Base-by-base conservation (phyloP, 805 yeast species). In the Lipomyces orientalis region DNA sequence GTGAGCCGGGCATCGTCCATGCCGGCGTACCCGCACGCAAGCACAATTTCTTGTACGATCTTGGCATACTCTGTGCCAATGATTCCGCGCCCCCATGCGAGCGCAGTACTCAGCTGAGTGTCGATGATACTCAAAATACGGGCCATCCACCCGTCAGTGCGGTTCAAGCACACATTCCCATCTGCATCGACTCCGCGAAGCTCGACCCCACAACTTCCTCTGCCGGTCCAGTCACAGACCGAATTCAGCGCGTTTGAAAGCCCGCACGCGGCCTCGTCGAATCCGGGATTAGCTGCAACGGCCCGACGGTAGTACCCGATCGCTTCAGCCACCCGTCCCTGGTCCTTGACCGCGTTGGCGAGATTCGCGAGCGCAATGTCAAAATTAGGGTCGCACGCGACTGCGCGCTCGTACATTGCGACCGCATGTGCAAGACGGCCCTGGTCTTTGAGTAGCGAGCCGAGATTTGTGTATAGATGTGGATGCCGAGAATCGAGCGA, bases 401-500 rank as follows among this genome's bases (percentile, higher is more conserved):
- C 77, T 1, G 79, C 79, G 14, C 69, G 65, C 34, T 72, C 68
- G 61, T 77, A 77, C 75, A 75, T 73, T n/a, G 68, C 54, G 14
- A 77, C 68, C 12, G 79, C 78, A 34, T 74, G 75, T 4, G 64
- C 51, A 7, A 75, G 58, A 0, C 71, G 55, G 10, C 79, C 79
- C 51, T 75, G 77, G 54, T 77, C 79, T 14, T 77, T 73, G 29
- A 73, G 69, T 2, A 77, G 67, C 7, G 79, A 75, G 7, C 79
- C 79, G 39, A 76, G 68, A 34, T 77, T 77, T 6, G 79, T 76
- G 67, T 76, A 75, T 8, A 77, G 67, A 64, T 77, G 79, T 2
- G 79, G 79, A 57, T 77, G 79, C n/a, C 71, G 73, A 10, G 74
- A 59, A 61, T 77, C 79, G 16, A 77, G 70, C 3, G 74, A 65